These are phyloP conservation scores for Adansonia rubrostipa DNA, from an alignment of 441 rosid genomes.

Conservation along the genomic window DNA sequence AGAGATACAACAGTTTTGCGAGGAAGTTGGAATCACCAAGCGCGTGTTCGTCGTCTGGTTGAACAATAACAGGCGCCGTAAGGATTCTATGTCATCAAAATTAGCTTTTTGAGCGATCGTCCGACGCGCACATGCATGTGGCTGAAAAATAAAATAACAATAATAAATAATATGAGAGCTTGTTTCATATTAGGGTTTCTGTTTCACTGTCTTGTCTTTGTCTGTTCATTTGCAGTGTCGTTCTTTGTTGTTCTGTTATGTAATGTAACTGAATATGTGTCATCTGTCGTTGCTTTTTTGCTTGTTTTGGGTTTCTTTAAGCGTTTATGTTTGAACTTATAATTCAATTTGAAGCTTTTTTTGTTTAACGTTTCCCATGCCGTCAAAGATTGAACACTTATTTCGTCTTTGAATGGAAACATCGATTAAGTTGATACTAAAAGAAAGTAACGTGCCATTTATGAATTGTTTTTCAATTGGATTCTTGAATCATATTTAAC, in stretches of 20 bases:
- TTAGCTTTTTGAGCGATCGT: not conserved
- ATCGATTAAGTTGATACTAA: not conserved
- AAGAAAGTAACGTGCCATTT: not conserved
- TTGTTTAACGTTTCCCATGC: not conserved
- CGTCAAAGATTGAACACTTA: not conserved
- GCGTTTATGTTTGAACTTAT: conserved; percentile 10
- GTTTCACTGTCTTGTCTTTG: not conserved
- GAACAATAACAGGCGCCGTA: conserved; percentile 18
- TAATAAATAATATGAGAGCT: not conserved
- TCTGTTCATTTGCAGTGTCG: not conserved
- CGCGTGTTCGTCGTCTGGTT: conserved; percentile 17
- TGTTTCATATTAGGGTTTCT: conserved; percentile 11
- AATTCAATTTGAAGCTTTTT: not conserved
- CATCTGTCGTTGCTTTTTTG: not conserved
- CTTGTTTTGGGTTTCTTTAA: not conserved
- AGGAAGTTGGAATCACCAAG: conserved; percentile 10
- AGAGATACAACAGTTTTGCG: conserved; percentile 9
- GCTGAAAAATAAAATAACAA: not conserved
- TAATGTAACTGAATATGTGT: not conserved
- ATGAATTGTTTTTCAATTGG: too few species aligned
- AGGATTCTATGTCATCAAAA: not conserved
- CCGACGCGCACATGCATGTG: not conserved
- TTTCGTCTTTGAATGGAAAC: not conserved
- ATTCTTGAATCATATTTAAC: too few species aligned
- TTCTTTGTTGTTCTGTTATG: not conserved